Conservation (phyloP, 805 yeast species). For the Blastobotrys robertii region DNA sequence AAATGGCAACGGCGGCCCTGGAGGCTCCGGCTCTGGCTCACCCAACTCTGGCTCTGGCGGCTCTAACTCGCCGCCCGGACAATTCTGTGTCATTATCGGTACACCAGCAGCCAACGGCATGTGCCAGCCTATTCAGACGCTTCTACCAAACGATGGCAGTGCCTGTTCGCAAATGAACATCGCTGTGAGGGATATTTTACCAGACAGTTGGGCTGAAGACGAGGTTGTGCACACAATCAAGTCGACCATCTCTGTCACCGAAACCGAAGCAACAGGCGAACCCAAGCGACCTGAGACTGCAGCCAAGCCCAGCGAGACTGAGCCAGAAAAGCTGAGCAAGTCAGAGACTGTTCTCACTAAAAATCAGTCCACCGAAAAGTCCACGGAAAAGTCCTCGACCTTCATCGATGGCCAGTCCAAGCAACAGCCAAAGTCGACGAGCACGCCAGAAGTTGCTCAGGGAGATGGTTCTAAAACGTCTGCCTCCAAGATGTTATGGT, state of each 20-base stretch:
- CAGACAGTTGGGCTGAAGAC: neutral
- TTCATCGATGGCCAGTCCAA: neutral
- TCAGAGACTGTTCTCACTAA: neutral
- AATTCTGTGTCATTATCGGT: neutral
- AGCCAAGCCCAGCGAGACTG: neutral
- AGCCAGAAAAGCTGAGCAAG: neutral
- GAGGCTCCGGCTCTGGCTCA: neutral
- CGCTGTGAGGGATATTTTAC: neutral
- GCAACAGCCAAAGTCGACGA: no score
- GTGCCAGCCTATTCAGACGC: no score
- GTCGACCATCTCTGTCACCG: neutral
- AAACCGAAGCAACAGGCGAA: neutral
- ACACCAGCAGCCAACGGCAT: no score
- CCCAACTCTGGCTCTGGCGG: constrained; percentile 4
- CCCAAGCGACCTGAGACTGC: neutral
- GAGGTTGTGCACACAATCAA: constrained; percentile 1
- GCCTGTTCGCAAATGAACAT: neutral
- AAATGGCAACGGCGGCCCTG: constrained; percentile 26
- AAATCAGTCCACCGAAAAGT: neutral
- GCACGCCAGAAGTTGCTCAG: neutral
- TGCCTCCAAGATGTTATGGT: no score
- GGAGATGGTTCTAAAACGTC: no score
- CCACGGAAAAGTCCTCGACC: neutral
- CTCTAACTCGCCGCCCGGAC: neutral
- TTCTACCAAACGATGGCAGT: neutral